Evolutionary conservation across 257 asterid genomes (phyloP).

Genomic region (Solanum clarkiae): DNA sequence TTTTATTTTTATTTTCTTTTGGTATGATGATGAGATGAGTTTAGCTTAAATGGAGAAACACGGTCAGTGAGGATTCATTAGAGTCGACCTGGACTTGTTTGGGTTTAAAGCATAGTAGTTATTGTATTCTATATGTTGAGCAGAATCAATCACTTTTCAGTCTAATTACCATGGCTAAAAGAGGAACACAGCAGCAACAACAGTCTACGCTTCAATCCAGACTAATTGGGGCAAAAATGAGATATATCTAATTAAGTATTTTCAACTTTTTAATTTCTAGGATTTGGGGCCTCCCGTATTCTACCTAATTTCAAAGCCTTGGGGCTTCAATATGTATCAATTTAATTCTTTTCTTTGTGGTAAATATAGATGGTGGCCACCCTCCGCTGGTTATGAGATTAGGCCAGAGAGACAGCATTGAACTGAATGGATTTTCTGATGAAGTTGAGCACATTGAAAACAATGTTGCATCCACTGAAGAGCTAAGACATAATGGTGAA

Average conservation of each 20-base stretch:
- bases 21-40: neutral
- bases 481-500: neutral
- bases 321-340: neutral
- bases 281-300: neutral
- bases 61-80: neutral
- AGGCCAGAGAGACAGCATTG: slow-evolving; percentile 17
- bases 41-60: neutral
- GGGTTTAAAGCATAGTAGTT: neutral
- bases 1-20: neutral
- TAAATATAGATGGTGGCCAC: slow-evolving; percentile 24
- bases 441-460: slow-evolving; percentile 8
- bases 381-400: slow-evolving; percentile 17
- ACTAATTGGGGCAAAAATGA: neutral
- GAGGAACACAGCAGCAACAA: neutral
- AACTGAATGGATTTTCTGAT: slow-evolving; percentile 7
- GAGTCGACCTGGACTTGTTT: neutral
- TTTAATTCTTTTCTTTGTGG: neutral
- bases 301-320: neutral
- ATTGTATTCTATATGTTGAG: neutral
- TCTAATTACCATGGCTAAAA: neutral
- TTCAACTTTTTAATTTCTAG: neutral
- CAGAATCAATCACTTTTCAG: neutral
- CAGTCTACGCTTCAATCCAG: neutral
- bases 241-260: neutral
- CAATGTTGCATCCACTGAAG: slow-evolving; percentile 16